Evolutionary conservation across 768 basidiomycete species (phyloP).

Genomic region (Boletellus emodensis): DNA sequence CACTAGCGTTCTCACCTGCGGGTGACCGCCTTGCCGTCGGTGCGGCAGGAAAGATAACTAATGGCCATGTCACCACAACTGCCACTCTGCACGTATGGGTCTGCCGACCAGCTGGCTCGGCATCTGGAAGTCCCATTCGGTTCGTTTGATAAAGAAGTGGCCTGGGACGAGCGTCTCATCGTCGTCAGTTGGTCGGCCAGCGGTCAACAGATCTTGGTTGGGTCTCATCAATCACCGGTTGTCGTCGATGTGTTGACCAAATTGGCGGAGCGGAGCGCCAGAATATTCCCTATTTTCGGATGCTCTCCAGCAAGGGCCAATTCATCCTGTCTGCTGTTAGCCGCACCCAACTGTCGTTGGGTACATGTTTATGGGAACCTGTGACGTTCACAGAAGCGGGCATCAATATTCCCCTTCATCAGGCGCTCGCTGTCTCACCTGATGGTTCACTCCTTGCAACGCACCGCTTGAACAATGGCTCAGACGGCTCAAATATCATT

Average conservation of each 20-base stretch:
- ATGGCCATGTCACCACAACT: not conserved
- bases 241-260: not conserved
- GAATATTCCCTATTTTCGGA: not conserved
- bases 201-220: constrained; percentile 1
- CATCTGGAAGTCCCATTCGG: not conserved
- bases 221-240: not conserved
- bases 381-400: not conserved
- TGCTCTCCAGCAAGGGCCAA: not conserved
- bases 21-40: not conserved
- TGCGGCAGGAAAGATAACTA: not conserved
- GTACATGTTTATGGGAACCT: not conserved
- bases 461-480: not conserved
- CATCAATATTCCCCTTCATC: not conserved
- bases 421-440: not conserved
- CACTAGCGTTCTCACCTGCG: not conserved
- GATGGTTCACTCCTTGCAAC: not conserved
- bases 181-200: not conserved
- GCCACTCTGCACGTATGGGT: not conserved
- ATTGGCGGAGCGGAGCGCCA: not conserved
- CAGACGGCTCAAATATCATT: not conserved
- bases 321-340: not conserved
- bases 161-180: not conserved
- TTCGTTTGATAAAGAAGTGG: not conserved
- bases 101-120: not conserved
- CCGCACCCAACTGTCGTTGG: not conserved